phyloP scores from a whole-genome alignment of 2,329 filamentous ascomycete species.

The Tolypocladium tropicale region DNA sequence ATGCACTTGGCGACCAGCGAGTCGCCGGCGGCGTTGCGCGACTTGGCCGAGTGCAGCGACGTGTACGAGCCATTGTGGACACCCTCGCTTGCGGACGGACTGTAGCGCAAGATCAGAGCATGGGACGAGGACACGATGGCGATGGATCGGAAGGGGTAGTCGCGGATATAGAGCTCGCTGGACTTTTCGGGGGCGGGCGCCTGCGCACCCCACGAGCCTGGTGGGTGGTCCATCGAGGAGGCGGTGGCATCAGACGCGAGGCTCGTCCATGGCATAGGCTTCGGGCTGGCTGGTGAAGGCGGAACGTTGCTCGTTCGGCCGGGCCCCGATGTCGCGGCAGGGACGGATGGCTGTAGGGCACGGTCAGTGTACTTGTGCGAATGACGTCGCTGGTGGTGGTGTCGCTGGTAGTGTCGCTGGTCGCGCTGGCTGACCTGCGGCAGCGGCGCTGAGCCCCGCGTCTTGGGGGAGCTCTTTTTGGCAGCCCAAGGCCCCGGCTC shows the following conservation, averaged over 20 bases:
- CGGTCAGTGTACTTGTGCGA: background rate
- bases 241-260: slow-evolving; percentile 5
- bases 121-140: slow-evolving; percentile 72
- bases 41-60: slow-evolving; percentile 36
- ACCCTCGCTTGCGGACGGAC: slow-evolving; percentile 49
- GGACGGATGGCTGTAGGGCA: background rate
- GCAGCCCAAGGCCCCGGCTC: background rate
- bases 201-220: slow-evolving; percentile 34
- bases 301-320: background rate
- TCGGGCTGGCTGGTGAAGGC: background rate
- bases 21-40: slow-evolving; percentile 31
- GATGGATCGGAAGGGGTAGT: slow-evolving; percentile 79
- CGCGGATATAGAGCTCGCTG: slow-evolving; percentile 74
- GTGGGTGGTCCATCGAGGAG: slow-evolving; percentile 35
- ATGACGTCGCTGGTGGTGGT: background rate
- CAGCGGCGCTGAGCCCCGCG: background rate
- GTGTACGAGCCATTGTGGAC: slow-evolving; percentile 48
- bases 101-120: slow-evolving; percentile 77
- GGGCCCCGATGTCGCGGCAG: background rate
- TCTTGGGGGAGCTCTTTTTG: background rate
- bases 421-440: background rate
- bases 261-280: slow-evolving; percentile 8
- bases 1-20: slow-evolving; percentile 57
- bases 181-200: slow-evolving; percentile 45
- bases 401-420: background rate